Conservation (phyloP, 352 stramenopile species). For the Phytophthora macrochlamydospora region DNA sequence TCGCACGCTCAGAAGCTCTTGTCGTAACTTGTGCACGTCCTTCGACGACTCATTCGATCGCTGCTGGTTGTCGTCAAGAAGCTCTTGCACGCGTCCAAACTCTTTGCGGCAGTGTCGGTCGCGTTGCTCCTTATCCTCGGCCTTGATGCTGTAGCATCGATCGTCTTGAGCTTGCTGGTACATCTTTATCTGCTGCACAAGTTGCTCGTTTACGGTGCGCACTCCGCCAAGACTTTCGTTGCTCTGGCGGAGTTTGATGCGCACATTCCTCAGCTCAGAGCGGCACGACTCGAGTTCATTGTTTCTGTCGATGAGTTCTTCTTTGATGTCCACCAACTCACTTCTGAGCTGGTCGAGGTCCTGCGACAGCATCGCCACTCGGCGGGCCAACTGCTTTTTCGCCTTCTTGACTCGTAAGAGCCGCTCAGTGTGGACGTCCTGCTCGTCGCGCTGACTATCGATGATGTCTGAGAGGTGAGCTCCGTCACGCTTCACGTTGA, state of each 20-base stretch:
- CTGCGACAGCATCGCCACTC: conserved; percentile 8
- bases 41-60: conserved; percentile 49
- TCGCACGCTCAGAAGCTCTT: conserved; percentile 55
- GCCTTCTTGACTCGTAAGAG: conserved; percentile 24
- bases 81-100: conserved; percentile 44
- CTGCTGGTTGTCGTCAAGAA: conserved; percentile 56
- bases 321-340: conserved; percentile 33
- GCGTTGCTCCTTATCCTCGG: conserved; percentile 28
- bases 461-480: conserved; percentile 48
- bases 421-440: conserved; percentile 30
- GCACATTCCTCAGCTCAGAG: conserved; percentile 24
- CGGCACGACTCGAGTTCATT: conserved; percentile 28
- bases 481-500: conserved; percentile 39
- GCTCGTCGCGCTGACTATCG: conserved; percentile 41
- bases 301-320: conserved; percentile 49
- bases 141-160: conserved; percentile 6
- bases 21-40: conserved; percentile 56
- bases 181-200: conserved; percentile 20
- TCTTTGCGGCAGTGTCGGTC: conserved; percentile 45
- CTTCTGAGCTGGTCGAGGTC: conserved; percentile 29
- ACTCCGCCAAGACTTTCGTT: conserved; percentile 11
- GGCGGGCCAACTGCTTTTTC: conserved; percentile 25
- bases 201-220: conserved; percentile 15
- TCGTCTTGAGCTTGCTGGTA: conserved; percentile 14
- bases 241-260: conserved; percentile 23